These are phyloP conservation scores for Plasmodium malariae DNA, from an alignment of 169 alveolate species.

Conservation along the genomic window DNA sequence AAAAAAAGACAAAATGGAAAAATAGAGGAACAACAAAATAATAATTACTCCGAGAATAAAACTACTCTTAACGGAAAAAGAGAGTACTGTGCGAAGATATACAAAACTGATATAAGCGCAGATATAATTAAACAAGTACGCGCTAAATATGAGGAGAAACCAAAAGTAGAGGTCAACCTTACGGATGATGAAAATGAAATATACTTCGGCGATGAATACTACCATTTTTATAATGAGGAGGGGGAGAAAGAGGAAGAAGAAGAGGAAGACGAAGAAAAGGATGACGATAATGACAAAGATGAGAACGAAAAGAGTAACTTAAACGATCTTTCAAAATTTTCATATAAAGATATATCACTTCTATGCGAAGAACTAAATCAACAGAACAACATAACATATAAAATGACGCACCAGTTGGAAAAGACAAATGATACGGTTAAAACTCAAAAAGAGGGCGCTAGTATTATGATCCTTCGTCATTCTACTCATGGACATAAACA, in stretches of 20 bases:
- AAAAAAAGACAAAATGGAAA: not conserved
- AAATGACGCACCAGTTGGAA: not conserved
- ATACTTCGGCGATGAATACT: slow-evolving; percentile 48
- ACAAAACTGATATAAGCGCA: not conserved
- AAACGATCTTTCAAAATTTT: no score
- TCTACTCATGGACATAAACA: no score
- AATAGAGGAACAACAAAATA: not conserved
- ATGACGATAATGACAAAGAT: not conserved
- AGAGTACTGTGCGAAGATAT: not conserved
- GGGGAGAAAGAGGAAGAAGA: not conserved
- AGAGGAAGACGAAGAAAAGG: not conserved
- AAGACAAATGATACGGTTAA: not conserved
- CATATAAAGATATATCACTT: no score
- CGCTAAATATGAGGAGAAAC: not conserved
- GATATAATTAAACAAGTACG: not conserved
- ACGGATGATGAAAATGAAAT: slow-evolving; percentile 20
- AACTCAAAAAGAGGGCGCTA: no score
- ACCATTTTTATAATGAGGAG: slow-evolving; percentile 18
- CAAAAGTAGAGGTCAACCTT: not conserved
- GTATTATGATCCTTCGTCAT: no score
- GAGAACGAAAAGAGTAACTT: not conserved
- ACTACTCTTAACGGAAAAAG: slow-evolving; percentile 4
- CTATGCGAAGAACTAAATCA: no score
- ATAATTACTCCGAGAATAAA: not conserved
- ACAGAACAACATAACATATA: not conserved